These are phyloP conservation scores for Aspergillus sp. DNA, from an alignment of 2,329 filamentous ascomycete genomes.

Conservation along the genomic window DNA sequence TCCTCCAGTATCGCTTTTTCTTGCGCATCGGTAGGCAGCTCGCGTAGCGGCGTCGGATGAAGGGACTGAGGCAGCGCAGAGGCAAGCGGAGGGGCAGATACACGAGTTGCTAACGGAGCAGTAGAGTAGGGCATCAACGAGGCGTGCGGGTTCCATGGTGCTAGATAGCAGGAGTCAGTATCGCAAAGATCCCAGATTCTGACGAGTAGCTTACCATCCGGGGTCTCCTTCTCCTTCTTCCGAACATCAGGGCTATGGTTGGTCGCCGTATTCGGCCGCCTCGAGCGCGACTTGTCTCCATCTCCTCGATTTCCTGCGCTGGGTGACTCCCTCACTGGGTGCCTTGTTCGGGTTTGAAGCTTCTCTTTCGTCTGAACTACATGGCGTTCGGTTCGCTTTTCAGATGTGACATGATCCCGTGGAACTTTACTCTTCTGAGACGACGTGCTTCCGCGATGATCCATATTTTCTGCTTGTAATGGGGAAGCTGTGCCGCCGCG, in stretches of 20 bases:
- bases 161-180: constrained; percentile 26
- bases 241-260: constrained; percentile 25
- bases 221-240: constrained; percentile 34
- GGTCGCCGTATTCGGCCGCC: constrained; percentile 25
- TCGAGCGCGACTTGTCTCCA: constrained; percentile 33
- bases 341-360: constrained; percentile 58
- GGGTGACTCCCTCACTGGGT: constrained; percentile 50
- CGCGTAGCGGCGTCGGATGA: constrained; percentile 66
- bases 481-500: constrained; percentile 31
- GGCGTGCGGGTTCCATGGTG: constrained; percentile 76
- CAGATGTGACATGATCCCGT: constrained; percentile 37
- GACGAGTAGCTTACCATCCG: constrained; percentile 28
- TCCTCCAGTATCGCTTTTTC: constrained; percentile 88
- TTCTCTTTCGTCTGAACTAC: constrained; percentile 64
- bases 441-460: constrained; percentile 31
- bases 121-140: constrained; percentile 68
- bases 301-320: constrained; percentile 34
- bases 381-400: constrained; percentile 42
- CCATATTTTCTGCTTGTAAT: constrained; percentile 31
- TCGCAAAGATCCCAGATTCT: not conserved
- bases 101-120: constrained; percentile 70
- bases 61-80: constrained; percentile 68
- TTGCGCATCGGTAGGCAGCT: constrained; percentile 76
- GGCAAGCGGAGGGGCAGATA: constrained; percentile 61
- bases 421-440: constrained; percentile 32